Evolutionary conservation across 768 basidiomycete species (phyloP).

Genomic region (Trametes coccinea): DNA sequence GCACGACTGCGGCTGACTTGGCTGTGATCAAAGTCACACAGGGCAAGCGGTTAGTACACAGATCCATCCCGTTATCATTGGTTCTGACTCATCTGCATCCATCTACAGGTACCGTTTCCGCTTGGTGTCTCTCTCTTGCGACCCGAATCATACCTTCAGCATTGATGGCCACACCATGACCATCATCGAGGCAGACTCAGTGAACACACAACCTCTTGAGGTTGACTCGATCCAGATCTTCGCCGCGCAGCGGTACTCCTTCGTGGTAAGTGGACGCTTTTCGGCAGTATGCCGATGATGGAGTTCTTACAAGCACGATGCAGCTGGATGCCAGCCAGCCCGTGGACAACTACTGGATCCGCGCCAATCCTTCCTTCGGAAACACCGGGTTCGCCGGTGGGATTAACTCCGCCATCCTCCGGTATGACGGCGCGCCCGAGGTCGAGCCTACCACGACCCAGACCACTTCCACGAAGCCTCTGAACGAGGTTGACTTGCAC

Average conservation of each 20-base stretch:
- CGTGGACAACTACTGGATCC: slow-evolving; percentile 58
- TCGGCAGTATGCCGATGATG: not conserved
- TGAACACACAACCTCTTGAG: slow-evolving; percentile 40
- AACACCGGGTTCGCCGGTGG: slow-evolving; percentile 34
- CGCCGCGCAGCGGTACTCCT: slow-evolving; percentile 53
- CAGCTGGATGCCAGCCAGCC: slow-evolving; percentile 40
- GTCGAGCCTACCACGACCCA: slow-evolving; percentile 43
- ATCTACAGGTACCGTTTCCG: slow-evolving; percentile 27
- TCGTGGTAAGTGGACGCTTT: slow-evolving; percentile 31
- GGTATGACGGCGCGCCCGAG: slow-evolving; percentile 46
- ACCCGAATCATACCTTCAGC: slow-evolving; percentile 43
- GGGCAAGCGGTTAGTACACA: slow-evolving; percentile 31
- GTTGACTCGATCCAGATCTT: slow-evolving; percentile 48
- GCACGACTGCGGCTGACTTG: slow-evolving; percentile 36
- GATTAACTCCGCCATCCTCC: slow-evolving; percentile 52
- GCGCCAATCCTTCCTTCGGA: slow-evolving; percentile 39
- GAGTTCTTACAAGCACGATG: not conserved
- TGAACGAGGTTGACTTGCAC: slow-evolving; percentile 44
- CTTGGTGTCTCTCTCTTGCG: slow-evolving; percentile 26
- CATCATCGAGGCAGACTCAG: slow-evolving; percentile 54
- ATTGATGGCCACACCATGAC: slow-evolving; percentile 47
- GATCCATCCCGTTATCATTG: not conserved
- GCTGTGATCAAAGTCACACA: slow-evolving; percentile 27
- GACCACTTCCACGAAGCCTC: slow-evolving; percentile 26
- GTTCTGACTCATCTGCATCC: slow-evolving; percentile 23